A percentile compares a stretch with the other conserved stretches of the same genome.
These are phyloP conservation scores for Escallonia rubra DNA, from an alignment of 129 eudicot species.

Conservation along the genomic window DNA sequence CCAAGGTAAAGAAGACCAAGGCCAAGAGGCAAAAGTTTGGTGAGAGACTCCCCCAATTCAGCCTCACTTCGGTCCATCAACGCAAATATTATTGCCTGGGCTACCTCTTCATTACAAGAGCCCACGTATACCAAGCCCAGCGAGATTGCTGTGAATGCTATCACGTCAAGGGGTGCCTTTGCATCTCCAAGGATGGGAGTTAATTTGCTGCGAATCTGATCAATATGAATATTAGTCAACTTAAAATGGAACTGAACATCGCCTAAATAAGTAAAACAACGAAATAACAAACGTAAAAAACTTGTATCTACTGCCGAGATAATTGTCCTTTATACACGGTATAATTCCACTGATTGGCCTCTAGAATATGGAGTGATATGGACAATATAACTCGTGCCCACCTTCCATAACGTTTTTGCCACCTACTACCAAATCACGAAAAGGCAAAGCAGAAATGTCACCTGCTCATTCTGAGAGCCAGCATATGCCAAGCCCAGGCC, in stretches of 20 bases:
- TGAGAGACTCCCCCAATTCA: conserved; percentile 81
- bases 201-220: conserved; percentile 66
- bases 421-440: not conserved
- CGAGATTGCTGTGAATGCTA: conserved; percentile 81
- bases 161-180: conserved; percentile 82
- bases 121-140: conserved; percentile 93
- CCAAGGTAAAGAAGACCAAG: conserved; percentile 96
- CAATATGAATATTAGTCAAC: conserved; percentile 2
- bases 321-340: not conserved
- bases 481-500: conserved; percentile 97
- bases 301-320: not conserved
- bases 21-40: conserved; percentile 76
- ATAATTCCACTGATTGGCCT: not conserved
- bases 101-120: conserved; percentile 93
- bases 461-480: conserved; percentile 86
- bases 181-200: conserved; percentile 77
- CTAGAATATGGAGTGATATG: not conserved
- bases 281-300: not conserved
- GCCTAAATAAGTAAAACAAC: not conserved
- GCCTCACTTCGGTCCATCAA: conserved; percentile 91
- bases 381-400: not conserved
- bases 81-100: conserved; percentile 92
- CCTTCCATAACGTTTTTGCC: not conserved
- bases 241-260: not conserved
- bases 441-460: conserved; percentile 1